Conservation (phyloP, 176 grass and related monocot genomes). For the Sorghum bicolor region Sorghum_bicolor_NCBIv3 NC_012870.2:60873001-60873500, state of each 20-base stretch:
- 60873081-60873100: not conserved
- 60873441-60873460: not conserved
- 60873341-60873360: not conserved
- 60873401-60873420: not conserved
- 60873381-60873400: not conserved
- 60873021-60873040: not conserved
- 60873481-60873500: conserved; percentile 41
- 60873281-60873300: no score
- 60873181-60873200: not conserved
- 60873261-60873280: not conserved
- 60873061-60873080: not conserved
- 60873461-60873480: not conserved
- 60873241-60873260: not conserved
- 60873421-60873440: not conserved
- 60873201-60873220: not conserved
- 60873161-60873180: not conserved
- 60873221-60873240: not conserved
- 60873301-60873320: not conserved
- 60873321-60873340: not conserved
- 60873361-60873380: not conserved
- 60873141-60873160: not conserved
- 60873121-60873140: not conserved
- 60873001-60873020: not conserved
- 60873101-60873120: not conserved
- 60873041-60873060: conserved; percentile 1